Conservation (phyloP, 495 filamentous ascomycete genomes). For the Penicillium flavigenum region DNA sequence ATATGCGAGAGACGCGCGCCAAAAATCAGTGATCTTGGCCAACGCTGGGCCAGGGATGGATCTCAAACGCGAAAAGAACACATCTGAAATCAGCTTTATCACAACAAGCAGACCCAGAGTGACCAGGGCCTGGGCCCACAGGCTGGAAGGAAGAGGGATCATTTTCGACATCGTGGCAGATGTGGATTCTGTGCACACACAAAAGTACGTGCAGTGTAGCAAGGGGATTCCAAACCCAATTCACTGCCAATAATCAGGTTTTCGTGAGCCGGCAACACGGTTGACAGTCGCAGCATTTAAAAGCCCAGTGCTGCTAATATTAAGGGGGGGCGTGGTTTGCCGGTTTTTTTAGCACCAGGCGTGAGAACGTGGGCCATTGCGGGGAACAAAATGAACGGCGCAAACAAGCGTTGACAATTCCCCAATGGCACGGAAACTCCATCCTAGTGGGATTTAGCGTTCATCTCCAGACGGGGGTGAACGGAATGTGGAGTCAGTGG, state of each 20-base stretch:
- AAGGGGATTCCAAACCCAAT: not conserved
- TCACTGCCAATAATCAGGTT: not conserved
- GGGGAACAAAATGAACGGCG: not conserved
- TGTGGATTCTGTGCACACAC: not conserved
- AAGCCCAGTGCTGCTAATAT: not conserved
- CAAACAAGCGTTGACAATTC: not conserved
- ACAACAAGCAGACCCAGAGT: constrained; percentile 12
- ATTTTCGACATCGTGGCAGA: constrained; percentile 9
- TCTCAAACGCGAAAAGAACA: constrained; percentile 19
- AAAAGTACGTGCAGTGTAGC: constrained; percentile 2
- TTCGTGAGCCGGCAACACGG: not conserved
- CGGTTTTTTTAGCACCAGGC: not conserved
- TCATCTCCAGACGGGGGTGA: constrained; percentile 5
- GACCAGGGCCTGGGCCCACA: constrained; percentile 16
- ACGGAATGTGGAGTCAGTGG: constrained; percentile 19
- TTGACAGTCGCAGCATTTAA: not conserved
- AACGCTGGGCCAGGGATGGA: constrained; percentile 49
- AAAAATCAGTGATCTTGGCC: constrained; percentile 40
- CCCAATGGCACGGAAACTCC: constrained; percentile 3
- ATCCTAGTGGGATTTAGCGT: not conserved
- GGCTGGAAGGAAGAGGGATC: constrained; percentile 2
- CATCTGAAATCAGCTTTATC: constrained; percentile 16
- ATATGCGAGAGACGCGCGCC: constrained; percentile 32
- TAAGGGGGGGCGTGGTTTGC: not conserved
- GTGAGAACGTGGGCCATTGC: not conserved